Evolutionary conservation across 164 flowering plant species (phyloP).

Genomic region (Buxus sempervirens): DNA sequence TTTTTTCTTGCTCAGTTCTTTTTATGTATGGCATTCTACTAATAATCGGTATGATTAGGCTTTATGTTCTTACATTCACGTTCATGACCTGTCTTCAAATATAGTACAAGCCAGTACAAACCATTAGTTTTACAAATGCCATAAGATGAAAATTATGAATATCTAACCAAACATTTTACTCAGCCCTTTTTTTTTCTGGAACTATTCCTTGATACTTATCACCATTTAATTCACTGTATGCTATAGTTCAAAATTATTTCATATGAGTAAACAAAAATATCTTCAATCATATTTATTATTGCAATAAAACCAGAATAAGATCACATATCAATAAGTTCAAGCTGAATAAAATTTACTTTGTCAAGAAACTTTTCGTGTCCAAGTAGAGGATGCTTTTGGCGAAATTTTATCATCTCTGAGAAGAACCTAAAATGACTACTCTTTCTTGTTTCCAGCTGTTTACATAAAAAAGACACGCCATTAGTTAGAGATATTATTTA

Average conservation of each 20-base stretch:
- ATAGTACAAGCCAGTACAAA: background rate
- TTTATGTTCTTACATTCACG: too few species aligned
- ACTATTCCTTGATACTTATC: background rate
- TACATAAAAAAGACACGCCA: slow-evolving; percentile 8
- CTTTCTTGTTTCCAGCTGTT: slow-evolving; percentile 64
- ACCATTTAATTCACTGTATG: background rate
- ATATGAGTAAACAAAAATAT: too few species aligned
- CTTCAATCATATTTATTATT: background rate
- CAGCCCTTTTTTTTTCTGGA: background rate
- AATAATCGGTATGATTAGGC: too few species aligned
- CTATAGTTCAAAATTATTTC: too few species aligned
- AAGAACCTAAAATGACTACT: slow-evolving; percentile 73
- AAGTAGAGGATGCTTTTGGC: slow-evolving; percentile 45
- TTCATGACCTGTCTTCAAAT: background rate
- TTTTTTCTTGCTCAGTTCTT: too few species aligned
- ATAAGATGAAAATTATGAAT: too few species aligned
- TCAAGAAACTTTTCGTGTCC: slow-evolving; percentile 57
- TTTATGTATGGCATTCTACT: too few species aligned
- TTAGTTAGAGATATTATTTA: background rate
- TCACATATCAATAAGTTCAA: background rate
- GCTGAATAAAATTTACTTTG: slow-evolving; percentile 40
- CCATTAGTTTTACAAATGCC: background rate
- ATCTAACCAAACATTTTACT: background rate
- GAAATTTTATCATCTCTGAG: slow-evolving; percentile 75
- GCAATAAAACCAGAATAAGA: background rate